phyloP scores from a whole-genome alignment of 1,284 basidiomycete species.

The Tylopilus sp. region DNA sequence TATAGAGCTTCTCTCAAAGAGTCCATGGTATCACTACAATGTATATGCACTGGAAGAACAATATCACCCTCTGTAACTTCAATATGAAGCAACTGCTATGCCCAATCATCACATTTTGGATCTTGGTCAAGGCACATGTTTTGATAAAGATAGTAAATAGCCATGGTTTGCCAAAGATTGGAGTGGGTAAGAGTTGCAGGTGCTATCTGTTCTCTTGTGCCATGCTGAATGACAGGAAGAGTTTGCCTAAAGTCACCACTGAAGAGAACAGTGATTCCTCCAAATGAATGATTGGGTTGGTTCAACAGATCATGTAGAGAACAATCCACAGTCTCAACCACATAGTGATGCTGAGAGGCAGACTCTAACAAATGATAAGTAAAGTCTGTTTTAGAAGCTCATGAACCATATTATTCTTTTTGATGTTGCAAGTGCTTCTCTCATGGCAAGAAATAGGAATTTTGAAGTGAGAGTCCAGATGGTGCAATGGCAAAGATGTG shows the following conservation, averaged over 20 bases:
- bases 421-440: slow-evolving; percentile 44
- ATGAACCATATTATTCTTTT: not conserved
- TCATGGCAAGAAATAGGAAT: slow-evolving; percentile 37
- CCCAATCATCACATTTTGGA: slow-evolving; percentile 40
- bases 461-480: slow-evolving; percentile 24
- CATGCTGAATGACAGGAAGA: slow-evolving; percentile 39
- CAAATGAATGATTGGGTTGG: slow-evolving; percentile 43
- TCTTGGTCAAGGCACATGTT: slow-evolving; percentile 50
- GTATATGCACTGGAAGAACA: slow-evolving; percentile 40
- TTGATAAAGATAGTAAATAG: slow-evolving; percentile 39
- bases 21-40: slow-evolving; percentile 14
- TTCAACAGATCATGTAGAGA: slow-evolving; percentile 38
- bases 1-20: not conserved
- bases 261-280: slow-evolving; percentile 49
- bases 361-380: slow-evolving; percentile 36
- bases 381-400: not conserved
- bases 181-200: slow-evolving; percentile 44
- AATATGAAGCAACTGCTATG: slow-evolving; percentile 51
- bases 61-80: slow-evolving; percentile 40
- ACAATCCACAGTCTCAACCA: slow-evolving; percentile 38
- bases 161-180: slow-evolving; percentile 45
- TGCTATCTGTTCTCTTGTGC: slow-evolving; percentile 47
- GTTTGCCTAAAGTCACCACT: slow-evolving; percentile 46
- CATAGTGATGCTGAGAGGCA: slow-evolving; percentile 44
- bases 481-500: too few species aligned